Base-by-base conservation (phyloP, 257 asterid genomes). In the Anisodus acutangulus region DNA sequence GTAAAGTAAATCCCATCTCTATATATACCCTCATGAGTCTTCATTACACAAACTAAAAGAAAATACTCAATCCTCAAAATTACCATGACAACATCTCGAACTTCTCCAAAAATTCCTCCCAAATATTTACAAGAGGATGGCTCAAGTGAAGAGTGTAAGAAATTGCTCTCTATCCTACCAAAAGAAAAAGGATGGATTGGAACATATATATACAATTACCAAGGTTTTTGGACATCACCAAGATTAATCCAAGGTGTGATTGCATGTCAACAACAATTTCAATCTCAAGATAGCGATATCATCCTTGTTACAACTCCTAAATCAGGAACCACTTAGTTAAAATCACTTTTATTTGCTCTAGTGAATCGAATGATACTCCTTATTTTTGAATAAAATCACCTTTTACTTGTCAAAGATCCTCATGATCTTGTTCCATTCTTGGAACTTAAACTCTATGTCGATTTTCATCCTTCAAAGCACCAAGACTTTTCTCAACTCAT, bases 281-380 rank as follows among this genome's bases (percentile, higher is more conserved):
- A 66, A 12, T 82, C 80, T n/a, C 87, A 81, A 84, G 41, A 39
- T 0, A 54, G 84, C 26, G 94, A 92, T 68, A 17, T 91, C 67
- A 62, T 92, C 13, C 90, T 92, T 15, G 91, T 85, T 12, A 85
- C 94, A 63, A 63, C 90, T 26, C 95, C 95, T 11, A 92, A 92
- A 83, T 92, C 92, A 11, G 93, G 92, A 0, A 54, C 59, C 15
- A 54, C 59, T 2, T 54, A 9, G 49, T 70, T 39, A 39, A 70
- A 70, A 58, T 85, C 85, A 0, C 22, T 85, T 19, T 1, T 72
- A 13, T 85, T 81, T 2, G 15, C 83, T 47, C 26, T 85, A 11
- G 4, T 82, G 4, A 82, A 85, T 7, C 78, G 86, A 26, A 15
- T 2, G 1, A 4, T 9, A 53, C 5, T 63, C 63, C 72, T 88